Base-by-base conservation (phyloP, 768 basidiomycete genomes). In the Fomitopsis pulvina region DNA sequence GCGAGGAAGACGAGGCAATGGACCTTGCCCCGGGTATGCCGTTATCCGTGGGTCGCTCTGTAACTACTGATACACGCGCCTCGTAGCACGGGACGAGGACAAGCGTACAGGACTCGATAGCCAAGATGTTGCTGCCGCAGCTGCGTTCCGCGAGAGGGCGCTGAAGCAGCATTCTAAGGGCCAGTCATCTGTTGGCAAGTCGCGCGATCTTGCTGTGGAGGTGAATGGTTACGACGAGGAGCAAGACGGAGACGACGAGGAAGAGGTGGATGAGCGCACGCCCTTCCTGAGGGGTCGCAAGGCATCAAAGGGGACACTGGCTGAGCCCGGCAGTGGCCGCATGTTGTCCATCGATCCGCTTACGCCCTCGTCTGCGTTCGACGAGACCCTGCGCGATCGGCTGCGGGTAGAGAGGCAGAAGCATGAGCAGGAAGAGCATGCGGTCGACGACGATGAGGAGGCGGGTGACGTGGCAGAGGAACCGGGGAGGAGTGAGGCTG, bases 1-100 rank as follows among this genome's bases (percentile, higher is more conserved):
- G 92, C 30, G 95, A 99, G 64, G 89, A 90, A 10, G 94, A 92
- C 51, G 87, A 92, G 57, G 83, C 75, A 24, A 76, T 79, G 61
- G 77, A 79, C 43, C 58, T 83, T 21, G 73, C 73, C 0, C 81
- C 87, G 16, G 87, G 58, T 62, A 46, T n/a, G 55, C 28, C n/a
- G 12, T 14, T 10, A 4, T 11, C 16, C 18, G 27, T 28, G 2
- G 14, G 1, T 10, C 2, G 40, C 47, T n/a, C 21, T 30, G 8
- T 20, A 26, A 25, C 14, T 26, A 8, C 20, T 38, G 11, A 12
- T 41, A 14, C 29, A 30, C 14, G 22, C 34, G 20, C 30, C 25
- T 18, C 27, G 20, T 37, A 60, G 61, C 92, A 3, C 76, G 67
- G 47, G 88, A 99, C 60, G 94, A 98, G 63, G 81, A 81, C 51